Conservation (phyloP, 306 rosid species). For the Vachellia pachyceras region DNA sequence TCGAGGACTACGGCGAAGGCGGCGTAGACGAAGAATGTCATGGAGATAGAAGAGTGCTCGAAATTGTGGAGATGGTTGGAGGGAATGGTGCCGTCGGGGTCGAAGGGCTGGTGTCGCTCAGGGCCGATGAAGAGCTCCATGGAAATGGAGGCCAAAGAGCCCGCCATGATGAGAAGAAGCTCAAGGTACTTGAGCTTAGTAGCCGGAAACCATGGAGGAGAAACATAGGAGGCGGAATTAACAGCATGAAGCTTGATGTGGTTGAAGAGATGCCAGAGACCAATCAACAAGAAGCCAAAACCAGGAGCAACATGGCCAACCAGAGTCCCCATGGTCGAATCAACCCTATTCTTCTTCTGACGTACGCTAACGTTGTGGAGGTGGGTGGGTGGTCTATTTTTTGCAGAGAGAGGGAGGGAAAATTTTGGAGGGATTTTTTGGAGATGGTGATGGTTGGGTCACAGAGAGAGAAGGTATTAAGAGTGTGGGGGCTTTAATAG, state of each 20-base stretch:
- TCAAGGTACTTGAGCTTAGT: constrained; percentile 59
- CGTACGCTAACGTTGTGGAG: background rate
- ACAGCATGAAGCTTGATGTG: constrained; percentile 66
- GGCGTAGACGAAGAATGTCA: constrained; percentile 64
- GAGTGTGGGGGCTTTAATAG: background rate
- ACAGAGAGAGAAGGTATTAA: background rate
- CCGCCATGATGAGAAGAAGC: constrained; percentile 63
- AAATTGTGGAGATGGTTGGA: constrained; percentile 85
- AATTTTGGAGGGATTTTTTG: background rate
- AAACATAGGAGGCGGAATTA: constrained; percentile 47
- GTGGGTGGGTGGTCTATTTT: background rate
- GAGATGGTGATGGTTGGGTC: background rate
- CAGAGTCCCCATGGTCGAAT: constrained; percentile 62
- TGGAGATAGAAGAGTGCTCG: constrained; percentile 78
- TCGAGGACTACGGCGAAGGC: constrained; percentile 61
- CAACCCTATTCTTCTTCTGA: no score
- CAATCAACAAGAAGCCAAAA: constrained; percentile 69
- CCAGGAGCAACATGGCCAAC: constrained; percentile 90
- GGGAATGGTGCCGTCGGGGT: constrained; percentile 77
- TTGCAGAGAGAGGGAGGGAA: constrained; percentile 10
- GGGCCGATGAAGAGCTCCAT: constrained; percentile 90
- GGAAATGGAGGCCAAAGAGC: constrained; percentile 53
- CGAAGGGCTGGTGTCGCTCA: constrained; percentile 66
- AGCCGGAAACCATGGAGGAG: constrained; percentile 76
- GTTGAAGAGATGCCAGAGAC: constrained; percentile 88